Percentiles rank a stretch among this genome's conserved stretches.
These are phyloP conservation scores for Brassica balearica DNA, from an alignment of 441 rosid genomes.

Conservation along the genomic window DNA sequence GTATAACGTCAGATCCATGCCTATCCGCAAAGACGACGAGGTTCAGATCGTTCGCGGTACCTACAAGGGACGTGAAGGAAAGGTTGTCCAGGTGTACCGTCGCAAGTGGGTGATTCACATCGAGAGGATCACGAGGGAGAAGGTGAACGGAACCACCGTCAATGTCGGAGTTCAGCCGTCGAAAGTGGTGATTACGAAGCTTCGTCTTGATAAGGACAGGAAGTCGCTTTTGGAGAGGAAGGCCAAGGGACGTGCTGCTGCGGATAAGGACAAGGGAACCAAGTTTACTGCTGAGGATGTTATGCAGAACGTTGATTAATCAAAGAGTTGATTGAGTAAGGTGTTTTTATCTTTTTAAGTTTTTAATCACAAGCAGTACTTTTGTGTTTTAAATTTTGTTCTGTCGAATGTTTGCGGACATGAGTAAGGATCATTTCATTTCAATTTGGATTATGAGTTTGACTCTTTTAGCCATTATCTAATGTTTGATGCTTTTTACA, in stretches of 20 bases:
- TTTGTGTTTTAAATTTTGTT: neutral
- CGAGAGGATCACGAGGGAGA: conserved; percentile 85
- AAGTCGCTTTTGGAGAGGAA: conserved; percentile 77
- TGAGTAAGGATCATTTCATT: neutral
- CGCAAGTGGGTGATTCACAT: conserved; percentile 91
- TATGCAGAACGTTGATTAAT: conserved; percentile 74
- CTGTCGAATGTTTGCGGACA: conserved; percentile 7
- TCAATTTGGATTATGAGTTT: conserved; percentile 19
- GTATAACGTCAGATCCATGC: conserved; percentile 84
- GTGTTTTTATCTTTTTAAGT: neutral
- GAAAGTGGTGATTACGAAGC: conserved; percentile 80
- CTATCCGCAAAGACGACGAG: conserved; percentile 84
- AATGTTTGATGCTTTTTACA: neutral
- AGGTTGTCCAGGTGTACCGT: conserved; percentile 82
- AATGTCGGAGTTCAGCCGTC: conserved; percentile 82
- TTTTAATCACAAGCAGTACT: neutral
- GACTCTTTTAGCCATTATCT: neutral
- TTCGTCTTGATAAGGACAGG: conserved; percentile 77
- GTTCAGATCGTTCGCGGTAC: conserved; percentile 83
- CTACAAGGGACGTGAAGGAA: conserved; percentile 83
- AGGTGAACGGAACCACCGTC: conserved; percentile 82
- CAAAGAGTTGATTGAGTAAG: neutral
- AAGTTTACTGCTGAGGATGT: conserved; percentile 81
- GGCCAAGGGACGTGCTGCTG: conserved; percentile 81
- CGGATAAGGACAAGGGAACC: conserved; percentile 84